phyloP scores from a whole-genome alignment of 768 basidiomycete genomes.

The Podaxis carcinomalis region DNA sequence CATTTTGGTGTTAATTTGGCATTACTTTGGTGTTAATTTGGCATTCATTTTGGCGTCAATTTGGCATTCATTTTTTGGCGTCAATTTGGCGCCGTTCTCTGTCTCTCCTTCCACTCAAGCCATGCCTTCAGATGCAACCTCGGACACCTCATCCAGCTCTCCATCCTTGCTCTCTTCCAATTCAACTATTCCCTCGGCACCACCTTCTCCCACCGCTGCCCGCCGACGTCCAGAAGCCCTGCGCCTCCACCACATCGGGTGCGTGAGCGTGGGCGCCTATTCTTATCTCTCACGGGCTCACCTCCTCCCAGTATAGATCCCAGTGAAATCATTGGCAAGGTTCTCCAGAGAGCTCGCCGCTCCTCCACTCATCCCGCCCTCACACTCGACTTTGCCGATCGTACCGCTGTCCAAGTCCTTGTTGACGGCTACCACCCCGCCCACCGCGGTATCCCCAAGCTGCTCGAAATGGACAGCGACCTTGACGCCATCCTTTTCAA shows the following conservation, averaged over 20 bases:
- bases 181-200: slow-evolving; percentile 7
- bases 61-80: too few species aligned
- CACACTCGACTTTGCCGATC: slow-evolving; percentile 44
- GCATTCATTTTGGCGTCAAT: too few species aligned
- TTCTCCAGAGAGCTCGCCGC: slow-evolving; percentile 32
- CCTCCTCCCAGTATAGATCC: slow-evolving; percentile 34
- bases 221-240: slow-evolving; percentile 31
- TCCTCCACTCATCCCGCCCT: slow-evolving; percentile 42
- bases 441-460: slow-evolving; percentile 54
- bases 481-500: slow-evolving; percentile 32
- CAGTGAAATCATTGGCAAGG: slow-evolving; percentile 38
- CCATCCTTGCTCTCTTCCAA: not conserved
- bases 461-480: slow-evolving; percentile 48
- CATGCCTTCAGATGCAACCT: not conserved
- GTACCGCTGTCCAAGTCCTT: slow-evolving; percentile 42
- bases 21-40: not conserved
- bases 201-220: slow-evolving; percentile 19
- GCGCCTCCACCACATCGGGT: slow-evolving; percentile 29
- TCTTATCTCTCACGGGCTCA: not conserved
- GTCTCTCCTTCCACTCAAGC: not conserved
- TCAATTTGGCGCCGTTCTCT: not conserved
- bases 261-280: not conserved
- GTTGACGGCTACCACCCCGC: slow-evolving; percentile 61
- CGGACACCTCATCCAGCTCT: not conserved
- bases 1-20: not conserved